A percentile compares a stretch with the other conserved stretches of the same genome.
These are phyloP conservation scores for Cladophialophora yegresii DNA, from an alignment of 2,329 filamentous ascomycete genomes.

Conservation along the genomic window DNA sequence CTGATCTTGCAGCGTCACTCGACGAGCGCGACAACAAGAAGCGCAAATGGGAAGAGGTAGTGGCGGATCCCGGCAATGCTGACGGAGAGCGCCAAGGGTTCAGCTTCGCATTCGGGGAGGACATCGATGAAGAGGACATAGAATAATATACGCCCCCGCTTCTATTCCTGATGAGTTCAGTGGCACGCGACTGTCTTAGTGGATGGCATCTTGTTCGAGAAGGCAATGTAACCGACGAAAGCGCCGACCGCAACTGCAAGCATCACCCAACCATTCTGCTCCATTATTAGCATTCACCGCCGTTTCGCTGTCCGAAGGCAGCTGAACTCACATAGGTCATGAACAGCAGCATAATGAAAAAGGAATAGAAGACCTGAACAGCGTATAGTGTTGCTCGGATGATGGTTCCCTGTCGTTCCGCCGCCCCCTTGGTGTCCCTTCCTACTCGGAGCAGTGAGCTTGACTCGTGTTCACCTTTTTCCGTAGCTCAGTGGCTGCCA, in stretches of 20 bases:
- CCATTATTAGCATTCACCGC: not conserved
- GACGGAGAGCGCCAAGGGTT: conserved; percentile 52
- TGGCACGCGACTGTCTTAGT: conserved; percentile 92
- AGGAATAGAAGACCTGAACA: conserved; percentile 95
- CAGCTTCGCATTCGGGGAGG: conserved; percentile 66
- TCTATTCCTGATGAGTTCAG: conserved; percentile 48
- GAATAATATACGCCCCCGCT: conserved; percentile 6
- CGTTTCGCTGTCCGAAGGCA: not conserved
- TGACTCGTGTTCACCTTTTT: conserved; percentile 47
- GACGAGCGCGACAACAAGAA: conserved; percentile 66
- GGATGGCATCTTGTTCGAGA: conserved; percentile 68
- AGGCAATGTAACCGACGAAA: conserved; percentile 82
- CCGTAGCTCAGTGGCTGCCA: conserved; percentile 32
- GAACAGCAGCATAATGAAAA: conserved; percentile 98
- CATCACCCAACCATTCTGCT: conserved; percentile 88
- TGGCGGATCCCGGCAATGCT: conserved; percentile 57
- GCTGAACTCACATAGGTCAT: conserved; percentile 75
- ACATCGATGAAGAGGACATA: conserved; percentile 54
- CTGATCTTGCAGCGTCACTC: conserved; percentile 67
- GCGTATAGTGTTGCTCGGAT: conserved; percentile 84
- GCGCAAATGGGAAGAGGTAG: conserved; percentile 82
- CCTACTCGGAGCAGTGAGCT: conserved; percentile 76
- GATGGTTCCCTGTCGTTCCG: conserved; percentile 69
- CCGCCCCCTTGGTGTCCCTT: conserved; percentile 62
- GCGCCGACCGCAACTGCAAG: conserved; percentile 83